Evolutionary conservation across 257 asterid genomes (phyloP).

Genomic region (Plantago ovata): DNA sequence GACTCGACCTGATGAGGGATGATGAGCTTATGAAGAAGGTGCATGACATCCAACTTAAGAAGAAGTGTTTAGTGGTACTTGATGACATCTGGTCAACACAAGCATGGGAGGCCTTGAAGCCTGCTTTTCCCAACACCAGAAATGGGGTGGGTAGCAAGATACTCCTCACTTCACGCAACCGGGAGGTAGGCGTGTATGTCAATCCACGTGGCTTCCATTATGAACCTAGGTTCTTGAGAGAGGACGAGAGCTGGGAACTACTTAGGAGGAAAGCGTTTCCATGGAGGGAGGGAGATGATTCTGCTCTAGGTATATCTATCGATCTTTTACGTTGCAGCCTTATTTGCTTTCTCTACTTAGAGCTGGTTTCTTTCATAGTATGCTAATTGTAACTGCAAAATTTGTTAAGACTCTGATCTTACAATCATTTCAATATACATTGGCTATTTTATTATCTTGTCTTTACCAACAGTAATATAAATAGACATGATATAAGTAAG

Average conservation of each 20-base stretch:
- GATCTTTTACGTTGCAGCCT: no score
- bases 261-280: conserved; percentile 38
- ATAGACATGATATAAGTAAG: no score
- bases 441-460: no score
- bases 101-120: conserved; percentile 29
- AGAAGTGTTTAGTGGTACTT: conserved; percentile 35
- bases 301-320: neutral
- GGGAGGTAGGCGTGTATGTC: conserved; percentile 18
- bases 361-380: no score
- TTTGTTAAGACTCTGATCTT: no score
- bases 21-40: conserved; percentile 34
- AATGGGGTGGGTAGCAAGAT: conserved; percentile 28
- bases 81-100: conserved; percentile 33
- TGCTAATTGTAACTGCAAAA: no score
- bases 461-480: no score
- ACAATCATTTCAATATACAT: no score
- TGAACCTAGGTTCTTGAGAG: conserved; percentile 25
- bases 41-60: conserved; percentile 24
- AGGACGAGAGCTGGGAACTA: conserved; percentile 31
- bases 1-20: conserved; percentile 30
- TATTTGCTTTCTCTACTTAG: no score
- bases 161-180: conserved; percentile 30
- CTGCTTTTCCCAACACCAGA: conserved; percentile 23
- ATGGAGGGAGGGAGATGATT: conserved; percentile 7
- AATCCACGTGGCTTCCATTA: conserved; percentile 21